Evolutionary conservation across 1,284 basidiomycete species (phyloP).

Genomic region (Cutaneotrichosporon spelunceum): DNA sequence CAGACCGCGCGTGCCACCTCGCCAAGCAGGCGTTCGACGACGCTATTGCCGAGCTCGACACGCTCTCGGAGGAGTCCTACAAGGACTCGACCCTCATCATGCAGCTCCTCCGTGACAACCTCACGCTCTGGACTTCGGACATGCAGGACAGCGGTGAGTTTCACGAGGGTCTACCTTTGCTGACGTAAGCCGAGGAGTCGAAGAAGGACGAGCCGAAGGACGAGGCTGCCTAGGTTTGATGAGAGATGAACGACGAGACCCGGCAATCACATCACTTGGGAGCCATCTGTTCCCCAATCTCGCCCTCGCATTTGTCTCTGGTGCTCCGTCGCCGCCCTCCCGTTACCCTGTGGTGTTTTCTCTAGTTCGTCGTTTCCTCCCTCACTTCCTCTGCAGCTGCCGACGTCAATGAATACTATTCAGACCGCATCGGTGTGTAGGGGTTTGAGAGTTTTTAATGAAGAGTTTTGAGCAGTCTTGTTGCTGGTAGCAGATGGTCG

Average conservation of each 20-base stretch:
- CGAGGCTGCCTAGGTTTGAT: slow-evolving; percentile 37
- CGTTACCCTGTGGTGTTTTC: slow-evolving; percentile 28
- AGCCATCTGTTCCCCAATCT: slow-evolving; percentile 23
- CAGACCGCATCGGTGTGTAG: slow-evolving; percentile 18
- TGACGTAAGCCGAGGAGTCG: slow-evolving; percentile 24
- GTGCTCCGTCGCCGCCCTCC: slow-evolving; percentile 22
- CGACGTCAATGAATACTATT: slow-evolving; percentile 28
- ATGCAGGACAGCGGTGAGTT: slow-evolving; percentile 59
- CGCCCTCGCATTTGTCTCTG: slow-evolving; percentile 24
- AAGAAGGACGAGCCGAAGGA: slow-evolving; percentile 46
- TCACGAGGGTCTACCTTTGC: too few species aligned
- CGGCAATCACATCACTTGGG: slow-evolving; percentile 24
- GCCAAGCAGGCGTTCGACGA: slow-evolving; percentile 99
- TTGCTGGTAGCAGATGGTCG: background rate
- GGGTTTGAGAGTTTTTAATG: slow-evolving; percentile 20
- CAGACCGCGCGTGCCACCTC: slow-evolving; percentile 98
- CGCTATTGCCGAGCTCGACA: slow-evolving; percentile 99
- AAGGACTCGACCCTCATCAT: slow-evolving; percentile 98
- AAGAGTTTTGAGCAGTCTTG: slow-evolving; percentile 20
- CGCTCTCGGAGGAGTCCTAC: slow-evolving; percentile 98
- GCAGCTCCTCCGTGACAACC: slow-evolving; percentile 98
- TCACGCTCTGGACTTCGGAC: slow-evolving; percentile 96
- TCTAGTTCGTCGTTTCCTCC: slow-evolving; percentile 23
- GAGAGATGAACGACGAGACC: slow-evolving; percentile 23
- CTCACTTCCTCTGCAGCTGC: slow-evolving; percentile 20